Base-by-base conservation (phyloP, 1,284 basidiomycete genomes). In the Irpex rosettiformis region DNA sequence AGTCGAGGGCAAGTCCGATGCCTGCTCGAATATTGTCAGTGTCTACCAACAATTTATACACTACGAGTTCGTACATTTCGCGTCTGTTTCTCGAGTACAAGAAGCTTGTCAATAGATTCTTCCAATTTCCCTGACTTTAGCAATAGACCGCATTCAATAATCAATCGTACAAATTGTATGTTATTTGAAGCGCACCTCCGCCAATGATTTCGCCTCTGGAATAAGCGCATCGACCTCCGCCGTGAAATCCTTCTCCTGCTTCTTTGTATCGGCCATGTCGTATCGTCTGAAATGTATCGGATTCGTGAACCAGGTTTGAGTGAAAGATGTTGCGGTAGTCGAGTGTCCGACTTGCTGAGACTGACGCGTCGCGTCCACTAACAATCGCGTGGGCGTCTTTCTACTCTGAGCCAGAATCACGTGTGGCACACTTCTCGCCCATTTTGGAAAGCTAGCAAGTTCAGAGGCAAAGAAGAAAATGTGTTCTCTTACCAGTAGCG, bases 51-150 rank as follows among this genome's bases (percentile, higher is more conserved):
- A 8, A 22, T 7, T 1, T 18, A 52, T 28, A 16, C 3, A 29
- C 18, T 45, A 33, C 29, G 27, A 24, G 28, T 52, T 22, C 86
- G 56, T 63, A 94, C 96, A 79, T 98, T 98, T 74, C 97, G 85
- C 3, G 96, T 90, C 73, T 97, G 95, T 76, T 99, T 99, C 77
- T 99, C 97, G 1, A 99, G 79, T 3, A 79, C 77, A 58, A 94
- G 82, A 57, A 99, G 84, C 75, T 93, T 94, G 74, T 99, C 97
- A 18, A 98, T 77, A 11, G 91, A 94, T 45, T 93, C 89, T 68
- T 89, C 82, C 47, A 96, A 79, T 73, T 89, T 88, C 47, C 91
- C 93, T 58, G 84, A 74, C 89, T 91, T 28, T 43, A 13, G 64
- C 54, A 28, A 58, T 64, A 58, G 28, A 58, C 52, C 58, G 58